Conservation (phyloP, 2,329 filamentous ascomycete species). For the Epichloe hybrida region DNA sequence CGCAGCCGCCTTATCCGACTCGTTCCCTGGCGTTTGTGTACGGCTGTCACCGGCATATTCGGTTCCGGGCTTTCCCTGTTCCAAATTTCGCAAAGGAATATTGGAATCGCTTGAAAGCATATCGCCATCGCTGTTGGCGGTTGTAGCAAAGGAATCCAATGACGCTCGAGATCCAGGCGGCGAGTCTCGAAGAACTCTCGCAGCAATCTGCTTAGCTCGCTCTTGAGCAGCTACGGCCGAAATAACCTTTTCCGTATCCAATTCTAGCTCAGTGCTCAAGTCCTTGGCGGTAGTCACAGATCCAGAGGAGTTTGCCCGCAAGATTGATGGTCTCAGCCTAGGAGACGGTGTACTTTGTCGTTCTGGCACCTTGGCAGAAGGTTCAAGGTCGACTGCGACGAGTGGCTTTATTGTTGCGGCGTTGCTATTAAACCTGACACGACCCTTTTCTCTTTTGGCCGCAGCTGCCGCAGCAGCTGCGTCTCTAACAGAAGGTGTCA, state of each 20-base stretch:
- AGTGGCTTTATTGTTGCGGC: slow-evolving; percentile 20
- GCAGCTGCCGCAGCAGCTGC: not conserved
- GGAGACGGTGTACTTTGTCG: slow-evolving; percentile 8
- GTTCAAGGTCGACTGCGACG: slow-evolving; percentile 6
- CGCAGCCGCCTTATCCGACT: not conserved
- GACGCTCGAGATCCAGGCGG: slow-evolving; percentile 24
- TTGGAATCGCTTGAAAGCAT: slow-evolving; percentile 10
- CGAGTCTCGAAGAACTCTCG: slow-evolving; percentile 23
- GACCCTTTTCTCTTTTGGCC: slow-evolving; percentile 30
- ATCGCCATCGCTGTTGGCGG: slow-evolving; percentile 15
- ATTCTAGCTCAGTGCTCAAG: slow-evolving; percentile 14
- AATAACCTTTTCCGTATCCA: slow-evolving; percentile 13
- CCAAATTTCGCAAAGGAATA: slow-evolving; percentile 21
- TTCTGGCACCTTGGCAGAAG: not conserved
- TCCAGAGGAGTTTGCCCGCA: slow-evolving; percentile 28
- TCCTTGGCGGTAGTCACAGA: slow-evolving; percentile 19
- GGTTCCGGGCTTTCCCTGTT: not conserved
- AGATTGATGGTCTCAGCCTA: slow-evolving; percentile 26
- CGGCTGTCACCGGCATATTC: not conserved
- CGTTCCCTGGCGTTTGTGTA: slow-evolving; percentile 1
- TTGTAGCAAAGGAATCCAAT: slow-evolving; percentile 22
- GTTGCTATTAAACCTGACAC: slow-evolving; percentile 35
- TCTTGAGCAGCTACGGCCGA: slow-evolving; percentile 30
- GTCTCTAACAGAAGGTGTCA: not conserved
- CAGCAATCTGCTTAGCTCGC: slow-evolving; percentile 28